Percentiles rank a stretch among this genome's conserved stretches.
phyloP scores from a whole-genome alignment of 108 stramenopile genomes.

The Cyclotella baltica region DNA sequence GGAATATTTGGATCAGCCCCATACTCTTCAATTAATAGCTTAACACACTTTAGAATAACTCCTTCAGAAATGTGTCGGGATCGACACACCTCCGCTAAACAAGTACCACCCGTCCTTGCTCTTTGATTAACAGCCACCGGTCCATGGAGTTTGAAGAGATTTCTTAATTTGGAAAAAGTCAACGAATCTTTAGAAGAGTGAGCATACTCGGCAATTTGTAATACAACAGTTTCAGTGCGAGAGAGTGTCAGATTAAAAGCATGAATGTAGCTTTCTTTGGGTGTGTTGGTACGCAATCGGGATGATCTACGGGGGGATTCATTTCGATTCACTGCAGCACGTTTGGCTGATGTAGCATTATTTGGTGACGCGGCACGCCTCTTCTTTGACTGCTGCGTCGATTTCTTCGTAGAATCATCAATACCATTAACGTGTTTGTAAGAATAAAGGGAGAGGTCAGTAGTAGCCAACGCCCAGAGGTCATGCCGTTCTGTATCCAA shows the following conservation, averaged over 20 bases:
- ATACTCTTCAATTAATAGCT: constrained; percentile 67
- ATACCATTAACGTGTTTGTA: neutral
- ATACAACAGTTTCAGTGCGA: constrained; percentile 43
- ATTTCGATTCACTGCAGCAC: neutral
- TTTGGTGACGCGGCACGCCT: neutral
- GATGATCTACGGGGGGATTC: constrained; percentile 35
- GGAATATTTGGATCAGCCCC: constrained; percentile 74
- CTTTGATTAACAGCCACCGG: constrained; percentile 75
- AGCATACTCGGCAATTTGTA: constrained; percentile 40
- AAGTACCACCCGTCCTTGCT: constrained; percentile 77
- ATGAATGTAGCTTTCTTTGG: constrained; percentile 52
- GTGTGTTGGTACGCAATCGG: constrained; percentile 40
- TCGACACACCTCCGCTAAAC: constrained; percentile 82
- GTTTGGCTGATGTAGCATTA: neutral
- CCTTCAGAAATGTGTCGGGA: constrained; percentile 64
- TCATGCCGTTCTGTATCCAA: constrained; percentile 33
- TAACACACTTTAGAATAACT: constrained; percentile 71
- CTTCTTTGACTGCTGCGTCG: neutral
- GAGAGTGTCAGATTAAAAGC: constrained; percentile 42
- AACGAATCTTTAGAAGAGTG: constrained; percentile 55
- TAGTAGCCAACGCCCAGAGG: constrained; percentile 41
- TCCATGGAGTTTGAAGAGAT: constrained; percentile 69
- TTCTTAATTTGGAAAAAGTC: constrained; percentile 53
- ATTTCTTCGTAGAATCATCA: neutral
- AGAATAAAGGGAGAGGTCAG: constrained; percentile 39